Percentiles rank a stretch among this genome's conserved stretches.
These are phyloP conservation scores for Saccharomycopsis sp. DNA, from an alignment of 805 yeast genomes.

Conservation along the genomic window DNA sequence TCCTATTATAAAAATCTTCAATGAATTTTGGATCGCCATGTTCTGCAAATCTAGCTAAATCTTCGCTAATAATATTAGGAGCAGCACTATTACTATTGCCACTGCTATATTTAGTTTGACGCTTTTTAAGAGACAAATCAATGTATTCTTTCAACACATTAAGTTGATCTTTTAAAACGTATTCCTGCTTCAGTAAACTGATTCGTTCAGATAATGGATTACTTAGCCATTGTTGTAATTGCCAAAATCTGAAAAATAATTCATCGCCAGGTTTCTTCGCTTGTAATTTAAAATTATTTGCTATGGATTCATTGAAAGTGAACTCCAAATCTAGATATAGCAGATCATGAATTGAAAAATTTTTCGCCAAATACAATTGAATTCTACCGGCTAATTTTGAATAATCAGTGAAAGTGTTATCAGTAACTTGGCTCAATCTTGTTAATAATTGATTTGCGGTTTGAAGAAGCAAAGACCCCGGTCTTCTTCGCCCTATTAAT, in stretches of 20 bases:
- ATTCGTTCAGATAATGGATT: conserved; percentile 3
- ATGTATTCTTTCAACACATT: conserved; percentile 5
- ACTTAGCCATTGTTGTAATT: conserved; percentile 8
- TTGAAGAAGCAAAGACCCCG: conserved; percentile 11
- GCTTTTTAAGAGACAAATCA: not conserved
- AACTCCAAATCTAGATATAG: conserved; percentile 4
- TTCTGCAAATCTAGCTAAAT: not conserved
- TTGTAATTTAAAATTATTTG: not conserved
- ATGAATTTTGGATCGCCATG: conserved; percentile 2
- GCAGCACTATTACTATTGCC: not conserved
- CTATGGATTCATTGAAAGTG: conserved; percentile 6
- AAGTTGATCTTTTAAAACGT: conserved; percentile 7
- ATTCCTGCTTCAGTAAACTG: conserved; percentile 1
- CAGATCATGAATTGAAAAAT: conserved; percentile 9
- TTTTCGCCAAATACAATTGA: conserved; percentile 4
- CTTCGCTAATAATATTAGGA: conserved; percentile 1
- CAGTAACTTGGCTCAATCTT: not conserved
- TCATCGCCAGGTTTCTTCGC: not conserved
- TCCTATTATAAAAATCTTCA: conserved; percentile 8
- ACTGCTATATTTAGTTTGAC: not conserved
- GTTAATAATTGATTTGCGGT: conserved; percentile 3
- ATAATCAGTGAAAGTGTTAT: not conserved
- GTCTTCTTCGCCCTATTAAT: conserved; percentile 14
- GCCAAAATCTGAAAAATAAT: conserved; percentile 4
- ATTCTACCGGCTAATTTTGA: conserved; percentile 2